Base-by-base conservation (phyloP, 108 stramenopile genomes). In the Nitzschia putrida region DNA sequence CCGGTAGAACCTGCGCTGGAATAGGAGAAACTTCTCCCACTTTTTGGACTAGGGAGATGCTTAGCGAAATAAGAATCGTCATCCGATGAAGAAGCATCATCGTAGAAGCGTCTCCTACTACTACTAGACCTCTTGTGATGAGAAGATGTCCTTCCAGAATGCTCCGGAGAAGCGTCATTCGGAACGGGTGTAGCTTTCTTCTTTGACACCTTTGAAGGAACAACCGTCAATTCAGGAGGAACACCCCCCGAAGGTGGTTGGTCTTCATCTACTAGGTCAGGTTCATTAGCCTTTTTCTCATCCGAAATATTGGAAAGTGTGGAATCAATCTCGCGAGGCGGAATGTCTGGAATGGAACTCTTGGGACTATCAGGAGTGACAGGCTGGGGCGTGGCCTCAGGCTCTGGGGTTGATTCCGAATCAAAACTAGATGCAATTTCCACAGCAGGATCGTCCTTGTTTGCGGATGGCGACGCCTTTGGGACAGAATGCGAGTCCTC, bases 11-110 rank as follows among this genome's bases (percentile, higher is more conserved):
- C 78, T 37, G 69, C 44, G 60, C 63, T 66, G 20, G 74, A 79
- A 34, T 44, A 60, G 7, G 74, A 76, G 54, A 66, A 81, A 41
- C 64, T 71, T 11, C 57, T 57, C 18, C 84, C 76, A 47, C 80
- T 80, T 54, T 81, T 80, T 21, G 84, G 84, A 51, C 41, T 57
- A 39, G 84, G 84, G 37, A 85, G 57, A 51, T 81, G 50, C 41
- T 61, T 78, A 23, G 84, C 80, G 74, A 82, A 85, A 54, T 82
- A 82, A 13, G 69, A 72, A 26, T 85, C 85, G 26, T 79, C 81
- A 34, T 84, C 78, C 8, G 85, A 85, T 21, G 71, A 76, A 7
- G 56, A 66, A 5, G 54, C 64, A 21, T 73, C 81, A 18, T 73
- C 76, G 7, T 77, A 37, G 58, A 42, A 58, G 3, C 37, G 8